Conservation (phyloP, 129 eudicot species). For the Chrysanthemum lavandulifolium region DNA sequence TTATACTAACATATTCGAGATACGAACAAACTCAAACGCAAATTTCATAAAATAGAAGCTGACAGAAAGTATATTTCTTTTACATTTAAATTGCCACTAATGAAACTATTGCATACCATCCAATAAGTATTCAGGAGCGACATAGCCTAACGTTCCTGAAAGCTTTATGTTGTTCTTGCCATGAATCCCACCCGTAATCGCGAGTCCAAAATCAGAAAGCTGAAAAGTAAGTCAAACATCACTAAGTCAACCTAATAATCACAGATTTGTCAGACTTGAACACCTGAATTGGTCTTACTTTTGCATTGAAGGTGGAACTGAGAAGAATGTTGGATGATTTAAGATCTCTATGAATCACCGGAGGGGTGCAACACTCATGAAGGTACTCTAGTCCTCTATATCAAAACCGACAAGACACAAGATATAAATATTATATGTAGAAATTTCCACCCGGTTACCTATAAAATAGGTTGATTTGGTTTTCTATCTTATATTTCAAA, state of each 20-base stretch:
- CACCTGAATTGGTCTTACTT: constrained; percentile 41
- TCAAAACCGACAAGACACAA: constrained; percentile 3
- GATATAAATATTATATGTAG: not conserved
- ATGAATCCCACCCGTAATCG: constrained; percentile 58
- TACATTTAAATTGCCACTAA: not conserved
- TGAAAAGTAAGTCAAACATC: constrained; percentile 30
- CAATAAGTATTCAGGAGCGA: constrained; percentile 90
- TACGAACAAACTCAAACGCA: not conserved
- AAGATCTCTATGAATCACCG: constrained; percentile 83
- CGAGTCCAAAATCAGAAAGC: constrained; percentile 96
- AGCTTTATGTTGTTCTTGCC: constrained; percentile 64
- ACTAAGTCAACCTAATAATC: constrained; percentile 17
- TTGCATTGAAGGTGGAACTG: constrained; percentile 83
- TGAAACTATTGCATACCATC: constrained; percentile 58
- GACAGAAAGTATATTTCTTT: not conserved
- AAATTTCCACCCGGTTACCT: not conserved
- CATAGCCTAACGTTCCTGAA: constrained; percentile 86
- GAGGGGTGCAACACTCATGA: constrained; percentile 92
- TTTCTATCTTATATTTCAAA: no score
- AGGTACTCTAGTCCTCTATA: constrained; percentile 93
- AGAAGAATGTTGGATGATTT: constrained; percentile 87
- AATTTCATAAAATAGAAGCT: not conserved
- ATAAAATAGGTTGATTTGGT: not conserved
- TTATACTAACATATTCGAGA: not conserved
- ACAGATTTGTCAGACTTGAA: not conserved